These are phyloP conservation scores for Mucor plumbeus DNA, from an alignment of 371 early-diverging fungal species.

Conservation along the genomic window DNA sequence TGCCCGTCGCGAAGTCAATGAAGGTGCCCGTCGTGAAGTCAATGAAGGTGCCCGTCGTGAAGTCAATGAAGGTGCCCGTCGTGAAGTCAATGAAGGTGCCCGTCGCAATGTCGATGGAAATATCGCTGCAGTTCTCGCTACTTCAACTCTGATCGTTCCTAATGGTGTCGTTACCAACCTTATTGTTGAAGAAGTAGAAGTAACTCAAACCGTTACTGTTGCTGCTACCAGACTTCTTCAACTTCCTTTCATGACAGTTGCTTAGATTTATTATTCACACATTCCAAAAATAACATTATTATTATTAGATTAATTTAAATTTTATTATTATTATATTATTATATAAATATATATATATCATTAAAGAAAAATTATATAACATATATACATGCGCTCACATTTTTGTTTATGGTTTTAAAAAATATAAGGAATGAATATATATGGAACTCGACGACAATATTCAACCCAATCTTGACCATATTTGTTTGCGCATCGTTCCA, in stretches of 20 bases:
- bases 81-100: no score
- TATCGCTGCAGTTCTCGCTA: background rate
- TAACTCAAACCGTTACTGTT: background rate
- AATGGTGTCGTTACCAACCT: conserved; percentile 1
- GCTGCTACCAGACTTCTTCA: conserved; percentile 10
- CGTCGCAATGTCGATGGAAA: no score
- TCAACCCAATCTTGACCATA: conserved; percentile 88
- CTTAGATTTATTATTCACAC: background rate
- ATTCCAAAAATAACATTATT: background rate
- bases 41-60: no score
- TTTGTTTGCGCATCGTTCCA: conserved; percentile 80
- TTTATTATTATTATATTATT: conserved; percentile 10
- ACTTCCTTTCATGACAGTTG: conserved; percentile 19
- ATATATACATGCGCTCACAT: background rate
- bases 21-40: no score
- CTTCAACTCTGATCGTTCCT: background rate
- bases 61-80: no score
- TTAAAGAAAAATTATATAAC: background rate
- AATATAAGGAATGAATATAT: conserved; percentile 77
- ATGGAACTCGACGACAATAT: conserved; percentile 80
- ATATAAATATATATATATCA: conserved; percentile 7
- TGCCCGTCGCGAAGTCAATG: no score
- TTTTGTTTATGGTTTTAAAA: conserved; percentile 34
- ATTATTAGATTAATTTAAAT: conserved; percentile 14
- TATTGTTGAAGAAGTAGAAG: background rate